Conservation (phyloP, 1,284 basidiomycete genomes). For the Porogramme epimiltina region DNA sequence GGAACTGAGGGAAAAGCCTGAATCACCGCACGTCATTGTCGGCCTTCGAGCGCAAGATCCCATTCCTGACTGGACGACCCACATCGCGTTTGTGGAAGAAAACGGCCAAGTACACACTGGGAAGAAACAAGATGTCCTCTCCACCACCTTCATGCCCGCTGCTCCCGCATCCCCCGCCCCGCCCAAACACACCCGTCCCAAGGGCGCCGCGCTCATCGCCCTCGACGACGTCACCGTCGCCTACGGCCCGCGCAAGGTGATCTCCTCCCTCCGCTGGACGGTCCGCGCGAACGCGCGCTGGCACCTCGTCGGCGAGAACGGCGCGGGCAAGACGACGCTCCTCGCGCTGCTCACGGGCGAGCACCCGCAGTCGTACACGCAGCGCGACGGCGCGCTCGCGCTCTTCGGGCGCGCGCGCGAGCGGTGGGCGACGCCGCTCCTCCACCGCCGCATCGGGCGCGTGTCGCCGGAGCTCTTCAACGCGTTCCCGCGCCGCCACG, state of each 20-base stretch:
- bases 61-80: constrained; percentile 82
- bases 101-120: constrained; percentile 32
- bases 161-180: neutral
- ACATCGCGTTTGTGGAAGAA: constrained; percentile 63
- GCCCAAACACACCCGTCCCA: constrained; percentile 1
- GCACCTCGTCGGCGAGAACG: constrained; percentile 89
- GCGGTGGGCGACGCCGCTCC: constrained; percentile 55
- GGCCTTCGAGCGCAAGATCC: constrained; percentile 82
- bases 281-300: constrained; percentile 81
- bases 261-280: constrained; percentile 79
- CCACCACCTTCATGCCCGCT: constrained; percentile 3
- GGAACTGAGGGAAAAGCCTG: constrained; percentile 50
- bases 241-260: constrained; percentile 47
- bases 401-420: constrained; percentile 77
- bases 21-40: constrained; percentile 58
- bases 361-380: constrained; percentile 91
- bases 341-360: constrained; percentile 92
- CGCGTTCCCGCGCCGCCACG: constrained; percentile 81
- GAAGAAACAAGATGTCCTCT: constrained; percentile 26
- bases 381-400: constrained; percentile 59
- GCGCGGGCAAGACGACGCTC: constrained; percentile 94
- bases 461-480: constrained; percentile 90
- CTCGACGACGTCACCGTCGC: constrained; percentile 22
- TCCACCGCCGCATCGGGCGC: constrained; percentile 71
- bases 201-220: constrained; percentile 19